Base-by-base conservation (phyloP, 208 protist species). In the Acanthamoeba royreba region DNA sequence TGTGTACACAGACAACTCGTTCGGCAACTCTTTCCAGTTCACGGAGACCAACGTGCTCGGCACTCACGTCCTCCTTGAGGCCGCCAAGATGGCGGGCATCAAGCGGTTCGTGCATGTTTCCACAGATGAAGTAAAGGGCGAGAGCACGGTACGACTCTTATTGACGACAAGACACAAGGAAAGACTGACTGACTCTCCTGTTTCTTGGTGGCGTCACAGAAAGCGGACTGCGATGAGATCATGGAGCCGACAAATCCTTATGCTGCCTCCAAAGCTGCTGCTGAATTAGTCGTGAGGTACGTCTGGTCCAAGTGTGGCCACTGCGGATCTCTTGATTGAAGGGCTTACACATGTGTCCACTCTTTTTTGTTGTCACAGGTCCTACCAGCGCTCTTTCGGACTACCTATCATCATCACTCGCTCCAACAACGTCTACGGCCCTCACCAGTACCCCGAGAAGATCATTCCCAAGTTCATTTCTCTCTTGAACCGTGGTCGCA, bases 91-190 rank as follows among this genome's bases (percentile, higher is more conserved):
- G 15, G 40, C 40, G 83, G 95, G 94, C 8, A 96, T 99, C 45
- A 96, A 97, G 74, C 95, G 98, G 22, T 99, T 99, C 92, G 96
- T 99, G 58, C 98, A 99, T 91, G 97, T 99, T 13, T 98, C 96
- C 74, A 99, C 98, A 0, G 98, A 99, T 93, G 98, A 99, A 95
- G 98, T 99, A 49, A 99, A 99, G 94, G 98, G 98, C 35, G 97
- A 99, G 89, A 89, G 17, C 43, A 58, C 0, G 43, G 46, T 42
- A 86, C 9, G 0, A 8, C 19, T 28, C 66, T 25, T 19, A 43
- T 0, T 38, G 0, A 53, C 46, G 11, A 35, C 13, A 43, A 43
- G 72, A 28, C 38, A 15, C 2, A 13, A 5, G 40, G 72, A 15
- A 83, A 83, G 40, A 33, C 55, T 22, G n/a, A n/a, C 31, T 63